phyloP scores from a whole-genome alignment of 352 stramenopile species.

The Albugo candida region DNA sequence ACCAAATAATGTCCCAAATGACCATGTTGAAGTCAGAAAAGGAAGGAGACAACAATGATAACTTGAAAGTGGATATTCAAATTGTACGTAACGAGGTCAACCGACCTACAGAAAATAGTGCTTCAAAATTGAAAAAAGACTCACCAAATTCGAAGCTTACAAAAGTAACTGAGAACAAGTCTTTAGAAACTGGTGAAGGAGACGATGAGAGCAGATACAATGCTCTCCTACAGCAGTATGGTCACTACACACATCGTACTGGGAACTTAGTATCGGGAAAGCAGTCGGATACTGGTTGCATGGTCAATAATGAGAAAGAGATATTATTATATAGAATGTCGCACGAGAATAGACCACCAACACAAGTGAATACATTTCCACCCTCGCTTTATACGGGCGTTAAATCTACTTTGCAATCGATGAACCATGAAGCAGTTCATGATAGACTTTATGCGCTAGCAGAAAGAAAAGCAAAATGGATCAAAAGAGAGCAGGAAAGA shows the following conservation, averaged over 20 bases:
- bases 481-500: slow-evolving; percentile 38
- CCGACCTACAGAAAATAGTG: background rate
- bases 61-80: background rate
- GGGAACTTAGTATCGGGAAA: slow-evolving; percentile 10
- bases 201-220: slow-evolving; percentile 50
- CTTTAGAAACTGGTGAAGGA: no score
- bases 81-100: no score
- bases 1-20: slow-evolving; percentile 41
- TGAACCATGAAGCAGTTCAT: slow-evolving; percentile 16
- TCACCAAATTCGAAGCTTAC: no score
- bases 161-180: no score
- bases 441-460: slow-evolving; percentile 48
- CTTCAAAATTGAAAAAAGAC: background rate
- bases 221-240: slow-evolving; percentile 52
- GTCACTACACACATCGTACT: slow-evolving; percentile 45
- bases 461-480: slow-evolving; percentile 54
- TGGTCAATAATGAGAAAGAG: background rate
- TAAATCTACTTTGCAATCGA: no score
- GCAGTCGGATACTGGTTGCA: background rate
- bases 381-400: no score
- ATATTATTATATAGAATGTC: background rate
- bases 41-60: slow-evolving; percentile 8
- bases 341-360: no score
- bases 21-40: slow-evolving; percentile 13
- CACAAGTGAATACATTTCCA: no score